Evolutionary conservation across 2,329 filamentous ascomycete species (phyloP).

Genomic region (Ophiocordyceps camponoti-rufipedis): DNA sequence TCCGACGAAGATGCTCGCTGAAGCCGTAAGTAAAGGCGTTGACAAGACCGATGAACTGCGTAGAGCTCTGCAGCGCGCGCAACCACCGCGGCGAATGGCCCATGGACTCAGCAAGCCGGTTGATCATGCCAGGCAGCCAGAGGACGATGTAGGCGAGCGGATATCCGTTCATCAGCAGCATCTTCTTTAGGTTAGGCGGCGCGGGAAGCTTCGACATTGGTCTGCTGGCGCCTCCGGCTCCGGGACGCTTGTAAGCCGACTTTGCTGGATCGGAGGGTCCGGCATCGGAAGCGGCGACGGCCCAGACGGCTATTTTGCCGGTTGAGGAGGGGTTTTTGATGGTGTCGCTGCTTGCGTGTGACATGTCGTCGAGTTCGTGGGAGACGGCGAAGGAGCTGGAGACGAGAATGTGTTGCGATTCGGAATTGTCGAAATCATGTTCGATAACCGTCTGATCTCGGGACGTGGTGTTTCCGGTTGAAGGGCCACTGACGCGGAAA

Average conservation of each 20-base stretch:
- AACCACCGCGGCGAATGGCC: conserved; percentile 8
- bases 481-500: conserved; percentile 1
- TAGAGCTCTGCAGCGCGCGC: conserved; percentile 14
- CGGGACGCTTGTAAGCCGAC: background rate
- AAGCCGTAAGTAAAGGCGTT: conserved; percentile 20
- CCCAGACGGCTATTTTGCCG: background rate
- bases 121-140: conserved; percentile 19
- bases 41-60: conserved; percentile 17
- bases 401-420: conserved; percentile 2
- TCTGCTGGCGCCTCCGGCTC: background rate
- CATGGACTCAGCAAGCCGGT: conserved; percentile 12
- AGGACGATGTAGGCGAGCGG: conserved; percentile 18
- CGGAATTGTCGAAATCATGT: background rate
- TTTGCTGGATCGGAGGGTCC: background rate
- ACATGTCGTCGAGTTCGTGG: background rate
- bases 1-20: conserved; percentile 11
- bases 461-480: background rate
- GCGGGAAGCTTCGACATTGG: conserved; percentile 1
- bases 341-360: background rate
- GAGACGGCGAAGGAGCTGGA: conserved; percentile 1
- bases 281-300: background rate
- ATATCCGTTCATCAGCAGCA: conserved; percentile 19
- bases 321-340: background rate
- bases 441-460: background rate
- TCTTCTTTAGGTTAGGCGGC: conserved; percentile 8